Base-by-base conservation (phyloP, 352 stramenopile genomes). In the Globisporangium mamillatum region DNA sequence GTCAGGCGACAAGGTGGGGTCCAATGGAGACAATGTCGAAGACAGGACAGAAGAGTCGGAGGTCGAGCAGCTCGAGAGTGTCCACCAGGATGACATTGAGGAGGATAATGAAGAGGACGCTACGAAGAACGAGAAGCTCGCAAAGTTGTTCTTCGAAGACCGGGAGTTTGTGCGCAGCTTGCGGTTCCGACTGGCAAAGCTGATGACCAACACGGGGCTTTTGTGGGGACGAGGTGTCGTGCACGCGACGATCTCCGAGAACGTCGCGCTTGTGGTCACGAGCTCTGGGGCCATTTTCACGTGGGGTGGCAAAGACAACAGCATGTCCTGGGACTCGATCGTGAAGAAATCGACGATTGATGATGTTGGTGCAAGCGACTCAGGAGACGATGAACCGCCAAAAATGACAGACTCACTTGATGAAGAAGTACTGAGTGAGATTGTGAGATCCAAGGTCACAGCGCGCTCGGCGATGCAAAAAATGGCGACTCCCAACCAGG, bases 141-240 rank as follows among this genome's bases (percentile, higher is more conserved):
- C 80, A 1, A 77, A 81, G 8, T 29, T 92, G 4, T 90, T 91
- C 60, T 91, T 89, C 41, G 76, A 91, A 27, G 79, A 92, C 60
- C 77, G 84, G 0, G 82, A 82, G 64, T 82, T 88, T 48, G 77
- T 90, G 64, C 77, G 78, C 50, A 89, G 81, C 41, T 73, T 88
- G 66, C 84, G 85, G 18, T 93, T 95, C 64, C 72, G 81, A 32
- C 80, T 76, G 12, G 81, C 86, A 2, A 75, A 82, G 32, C 69
- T 95, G 34, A 94, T 95, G 79, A 78, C 79, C 60, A 98, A 98
- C 76, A 98, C 92, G 6, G 90, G 86, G 2, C 86, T 82, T 18
- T 75, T 98, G 0, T 98, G 95, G 95, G 93, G 93, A 3, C 79
- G 91, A 46, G 84, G 90, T 44, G 75, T 98, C 4, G 72, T 91